Evolutionary conservation across 2,329 filamentous ascomycete genomes (phyloP).

Genomic region (Lecanicillium sp.): DNA sequence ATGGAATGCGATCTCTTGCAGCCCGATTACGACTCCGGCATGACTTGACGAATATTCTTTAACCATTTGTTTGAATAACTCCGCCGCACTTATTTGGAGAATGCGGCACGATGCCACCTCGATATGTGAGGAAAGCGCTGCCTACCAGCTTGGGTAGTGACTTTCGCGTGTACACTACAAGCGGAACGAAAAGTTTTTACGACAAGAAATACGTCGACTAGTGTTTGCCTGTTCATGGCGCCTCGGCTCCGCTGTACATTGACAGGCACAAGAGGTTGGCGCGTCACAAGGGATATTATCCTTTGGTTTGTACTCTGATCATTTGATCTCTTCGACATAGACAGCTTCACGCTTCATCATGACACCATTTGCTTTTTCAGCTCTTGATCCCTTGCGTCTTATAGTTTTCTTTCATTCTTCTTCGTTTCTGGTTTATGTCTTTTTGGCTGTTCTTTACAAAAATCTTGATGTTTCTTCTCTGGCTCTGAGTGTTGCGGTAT

Average conservation of each 20-base stretch:
- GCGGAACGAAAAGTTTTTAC: slow-evolving; percentile 6
- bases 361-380: too few species aligned
- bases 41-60: slow-evolving; percentile 34
- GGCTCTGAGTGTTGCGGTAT: neutral
- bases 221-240: neutral
- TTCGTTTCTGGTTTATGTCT: neutral
- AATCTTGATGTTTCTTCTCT: neutral
- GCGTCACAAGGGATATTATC: slow-evolving; percentile 4
- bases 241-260: neutral
- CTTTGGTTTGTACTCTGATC: slow-evolving; percentile 9
- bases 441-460: slow-evolving; percentile 4
- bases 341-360: slow-evolving; percentile 8
- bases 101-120: neutral
- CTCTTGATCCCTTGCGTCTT: slow-evolving; percentile 1
- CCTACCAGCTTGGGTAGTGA: neutral
- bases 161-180: slow-evolving; percentile 8
- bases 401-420: slow-evolving; percentile 11
- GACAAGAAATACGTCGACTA: slow-evolving; percentile 4
- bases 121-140: slow-evolving; percentile 2
- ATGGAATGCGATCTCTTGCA: slow-evolving; percentile 16
- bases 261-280: slow-evolving; percentile 8
- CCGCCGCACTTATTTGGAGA: slow-evolving; percentile 12
- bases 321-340: slow-evolving; percentile 9
- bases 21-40: slow-evolving; percentile 28
- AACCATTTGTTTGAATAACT: slow-evolving; percentile 24